These are phyloP conservation scores for Plasmodium gaboni DNA, from an alignment of 169 alveolate species.

Conservation along the genomic window DNA sequence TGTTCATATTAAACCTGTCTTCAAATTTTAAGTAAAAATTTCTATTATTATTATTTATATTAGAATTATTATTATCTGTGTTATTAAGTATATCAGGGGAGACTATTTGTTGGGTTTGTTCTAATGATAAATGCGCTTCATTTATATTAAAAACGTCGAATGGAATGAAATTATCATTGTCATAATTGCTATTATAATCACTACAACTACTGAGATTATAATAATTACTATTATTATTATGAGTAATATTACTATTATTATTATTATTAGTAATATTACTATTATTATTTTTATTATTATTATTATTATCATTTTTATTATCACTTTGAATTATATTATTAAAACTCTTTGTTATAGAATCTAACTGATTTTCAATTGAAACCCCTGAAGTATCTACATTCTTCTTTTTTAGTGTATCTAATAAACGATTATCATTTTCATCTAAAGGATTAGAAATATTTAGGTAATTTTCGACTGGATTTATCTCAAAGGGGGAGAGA, in stretches of 20 bases:
- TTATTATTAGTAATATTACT: neutral
- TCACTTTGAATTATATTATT: neutral
- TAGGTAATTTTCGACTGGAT: neutral
- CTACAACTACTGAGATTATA: neutral
- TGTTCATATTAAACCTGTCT: constrained; percentile 2
- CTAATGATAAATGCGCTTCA: neutral
- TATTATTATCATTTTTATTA: neutral
- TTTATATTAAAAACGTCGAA: neutral
- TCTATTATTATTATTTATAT: neutral
- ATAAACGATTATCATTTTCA: constrained; percentile 2
- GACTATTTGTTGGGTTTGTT: too few species aligned
- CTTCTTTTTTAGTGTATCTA: constrained; percentile 3
- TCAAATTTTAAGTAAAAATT: constrained; percentile 15
- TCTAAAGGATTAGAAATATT: constrained; percentile 6
- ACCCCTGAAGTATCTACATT: neutral
- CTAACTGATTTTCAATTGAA: too few species aligned
- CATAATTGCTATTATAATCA: neutral
- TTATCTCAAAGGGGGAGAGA: neutral
- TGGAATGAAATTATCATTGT: neutral
- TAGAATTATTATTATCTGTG: constrained; percentile 4
- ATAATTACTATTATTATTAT: neutral
- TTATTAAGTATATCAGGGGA: neutral
- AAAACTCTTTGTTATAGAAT: neutral
- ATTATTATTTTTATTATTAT: constrained; percentile 1
- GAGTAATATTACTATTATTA: neutral